Base-by-base conservation (phyloP, 192 early-diverging fungal genomes). In the Coemansia sp. region DNA sequence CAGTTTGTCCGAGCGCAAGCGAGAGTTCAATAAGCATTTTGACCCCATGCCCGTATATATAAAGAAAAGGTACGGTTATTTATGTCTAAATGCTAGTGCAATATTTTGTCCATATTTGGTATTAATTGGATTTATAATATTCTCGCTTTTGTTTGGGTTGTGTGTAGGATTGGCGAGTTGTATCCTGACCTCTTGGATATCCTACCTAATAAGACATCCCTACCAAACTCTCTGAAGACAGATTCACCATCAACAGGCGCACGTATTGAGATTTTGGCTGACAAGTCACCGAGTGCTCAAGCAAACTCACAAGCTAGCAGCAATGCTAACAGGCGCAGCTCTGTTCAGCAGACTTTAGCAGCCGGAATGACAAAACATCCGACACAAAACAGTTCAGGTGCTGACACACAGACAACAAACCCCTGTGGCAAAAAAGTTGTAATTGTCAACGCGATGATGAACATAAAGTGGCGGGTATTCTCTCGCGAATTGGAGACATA, bases 401-500 rank as follows among this genome's bases (percentile, higher is more conserved):
- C 37, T 1, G 5, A 12, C 9, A 37, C 35, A 24, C 61, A 32
- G 11, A 1, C 19, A 10, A n/a, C 38, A 8, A 22, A 10, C 21
- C 17, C 15, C 19, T 19, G 11, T 5, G 63, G 63, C 23, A 50
- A 14, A 0, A 43, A 24, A 12, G 0, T 49, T 21, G 35, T 43
- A 6, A 57, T 65, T 52, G 63, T 57, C 11, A n/a, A 4, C 11
- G 2, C 58, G 3, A 17, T 64, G 4, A 69, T 63, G 54, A 48
- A 59, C 39, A 41, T 51, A 15, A 37, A 49, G 25, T 81, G 79
- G 79, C 63, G 67, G 5, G 54, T 69, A 37, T 69, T 75, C 32
- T 71, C 70, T 4, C 21, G 22, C 29, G 66, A 75, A 43, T 66
- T 25, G n/a, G 72, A 72, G 48, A 53, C 52, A 19, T 60, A 69